phyloP scores from a whole-genome alignment of 2,329 filamentous ascomycete genomes.

The Bipolaris gigantea region DNA sequence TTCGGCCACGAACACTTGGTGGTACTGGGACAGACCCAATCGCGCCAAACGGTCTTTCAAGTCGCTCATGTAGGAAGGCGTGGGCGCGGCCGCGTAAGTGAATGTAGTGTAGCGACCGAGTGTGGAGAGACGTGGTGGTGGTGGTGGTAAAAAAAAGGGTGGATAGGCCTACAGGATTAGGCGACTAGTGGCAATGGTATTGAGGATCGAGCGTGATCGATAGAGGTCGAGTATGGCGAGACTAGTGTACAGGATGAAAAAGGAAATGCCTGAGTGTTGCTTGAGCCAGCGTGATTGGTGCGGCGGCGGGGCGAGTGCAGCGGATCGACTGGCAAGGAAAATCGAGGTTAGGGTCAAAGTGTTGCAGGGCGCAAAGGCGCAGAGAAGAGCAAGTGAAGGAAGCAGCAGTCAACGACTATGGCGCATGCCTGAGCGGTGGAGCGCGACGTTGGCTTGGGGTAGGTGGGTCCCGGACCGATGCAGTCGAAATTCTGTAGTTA shows the following conservation, averaged over 20 bases:
- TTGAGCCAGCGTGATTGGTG: constrained; percentile 30
- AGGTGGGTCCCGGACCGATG: constrained; percentile 31
- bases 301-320: constrained; percentile 24
- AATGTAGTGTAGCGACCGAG: constrained; percentile 10
- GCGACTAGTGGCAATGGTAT: constrained; percentile 23
- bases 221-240: constrained; percentile 15
- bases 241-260: constrained; percentile 35
- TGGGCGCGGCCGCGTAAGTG: constrained; percentile 8
- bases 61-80: constrained; percentile 60
- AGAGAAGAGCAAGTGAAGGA: constrained; percentile 42
- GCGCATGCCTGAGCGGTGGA: constrained; percentile 34
- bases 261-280: constrained; percentile 32
- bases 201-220: constrained; percentile 8
- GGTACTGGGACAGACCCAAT: constrained; percentile 78
- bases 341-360: constrained; percentile 40
- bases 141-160: too few relatives aligned
- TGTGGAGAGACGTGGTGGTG: constrained; percentile 2
- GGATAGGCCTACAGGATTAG: constrained; percentile 54
- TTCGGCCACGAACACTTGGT: constrained; percentile 71
- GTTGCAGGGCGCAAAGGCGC: constrained; percentile 45
- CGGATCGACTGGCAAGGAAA: constrained; percentile 33
- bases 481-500: constrained; percentile 30
- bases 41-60: constrained; percentile 69
- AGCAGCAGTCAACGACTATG: constrained; percentile 26
- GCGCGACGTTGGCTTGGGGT: constrained; percentile 25